These are phyloP conservation scores for Oropetium thomaeum DNA, from an alignment of 176 grass and related monocot species.

Conservation along the genomic window DNA sequence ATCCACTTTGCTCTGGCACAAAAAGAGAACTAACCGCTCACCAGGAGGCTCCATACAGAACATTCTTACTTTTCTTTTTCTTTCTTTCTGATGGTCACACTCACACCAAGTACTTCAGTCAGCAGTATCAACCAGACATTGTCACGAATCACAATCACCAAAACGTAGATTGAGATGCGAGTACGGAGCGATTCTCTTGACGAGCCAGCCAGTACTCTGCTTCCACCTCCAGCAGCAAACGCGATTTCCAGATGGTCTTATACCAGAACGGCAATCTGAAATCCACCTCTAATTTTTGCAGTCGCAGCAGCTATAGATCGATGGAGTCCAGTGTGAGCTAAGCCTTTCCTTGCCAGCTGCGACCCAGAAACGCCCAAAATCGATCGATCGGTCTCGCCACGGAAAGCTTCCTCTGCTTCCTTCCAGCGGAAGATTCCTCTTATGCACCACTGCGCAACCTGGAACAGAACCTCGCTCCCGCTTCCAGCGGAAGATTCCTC, in stretches of 20 bases:
- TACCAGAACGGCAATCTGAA: not conserved
- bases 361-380: not conserved
- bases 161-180: not conserved
- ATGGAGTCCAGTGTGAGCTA: not conserved
- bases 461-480: not conserved
- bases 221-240: not conserved
- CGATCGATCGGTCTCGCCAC: not conserved
- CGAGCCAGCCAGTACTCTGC: not conserved
- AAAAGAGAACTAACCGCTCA: not conserved
- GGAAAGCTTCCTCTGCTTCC: not conserved
- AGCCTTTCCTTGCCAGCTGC: not conserved
- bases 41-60: too few relatives aligned
- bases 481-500: conserved; percentile 12
- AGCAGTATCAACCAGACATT: too few relatives aligned
- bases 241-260: not conserved
- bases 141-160: not conserved
- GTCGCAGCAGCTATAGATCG: not conserved
- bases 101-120: too few relatives aligned
- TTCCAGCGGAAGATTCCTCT: conserved; percentile 1
- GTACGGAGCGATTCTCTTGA: not conserved
- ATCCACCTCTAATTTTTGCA: not conserved
- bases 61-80: too few relatives aligned
- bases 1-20: too few relatives aligned
- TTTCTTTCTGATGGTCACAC: too few relatives aligned
- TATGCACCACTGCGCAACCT: not conserved